These are phyloP conservation scores for Kondoa malvinella DNA, from an alignment of 768 basidiomycete species.

Conservation along the genomic window DNA sequence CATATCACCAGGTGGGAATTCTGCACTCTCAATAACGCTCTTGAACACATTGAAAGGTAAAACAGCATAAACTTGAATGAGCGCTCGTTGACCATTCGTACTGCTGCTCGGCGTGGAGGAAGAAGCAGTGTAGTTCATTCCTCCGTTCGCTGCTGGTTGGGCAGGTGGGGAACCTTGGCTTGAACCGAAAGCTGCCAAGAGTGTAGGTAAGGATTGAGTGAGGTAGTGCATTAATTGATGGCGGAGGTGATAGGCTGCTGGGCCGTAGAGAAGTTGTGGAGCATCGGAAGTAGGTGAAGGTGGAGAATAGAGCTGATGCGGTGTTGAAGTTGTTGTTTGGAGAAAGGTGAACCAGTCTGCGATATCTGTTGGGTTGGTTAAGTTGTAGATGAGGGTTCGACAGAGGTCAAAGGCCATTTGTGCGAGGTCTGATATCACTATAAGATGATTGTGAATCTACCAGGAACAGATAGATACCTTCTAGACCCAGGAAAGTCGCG, in stretches of 20 bases:
- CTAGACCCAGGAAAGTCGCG: conserved; percentile 8
- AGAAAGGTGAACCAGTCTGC: conserved; percentile 14
- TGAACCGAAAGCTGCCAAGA: background rate
- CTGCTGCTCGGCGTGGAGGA: background rate
- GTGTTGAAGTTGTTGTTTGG: background rate
- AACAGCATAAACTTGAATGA: conserved; percentile 15
- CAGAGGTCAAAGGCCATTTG: conserved; percentile 12
- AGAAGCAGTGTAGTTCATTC: background rate
- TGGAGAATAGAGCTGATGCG: background rate
- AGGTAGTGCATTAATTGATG: conserved; percentile 1
- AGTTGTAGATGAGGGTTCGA: conserved; percentile 1
- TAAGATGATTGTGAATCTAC: background rate
- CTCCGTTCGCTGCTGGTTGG: background rate
- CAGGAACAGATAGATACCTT: background rate
- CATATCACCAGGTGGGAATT: conserved; percentile 5
- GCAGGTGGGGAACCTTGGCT: background rate
- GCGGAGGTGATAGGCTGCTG: background rate
- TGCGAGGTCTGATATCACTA: conserved; percentile 9
- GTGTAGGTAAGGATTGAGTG: background rate
- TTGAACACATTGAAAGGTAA: conserved; percentile 17
- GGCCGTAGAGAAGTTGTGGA: background rate
- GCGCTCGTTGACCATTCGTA: conserved; percentile 6
- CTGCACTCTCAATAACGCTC: conserved; percentile 10
- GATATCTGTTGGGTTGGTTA: conserved; percentile 6
- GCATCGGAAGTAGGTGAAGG: conserved; percentile 1